phyloP scores from a whole-genome alignment of 116 monocot species.

The Phalaenopsis hybrid region DNA sequence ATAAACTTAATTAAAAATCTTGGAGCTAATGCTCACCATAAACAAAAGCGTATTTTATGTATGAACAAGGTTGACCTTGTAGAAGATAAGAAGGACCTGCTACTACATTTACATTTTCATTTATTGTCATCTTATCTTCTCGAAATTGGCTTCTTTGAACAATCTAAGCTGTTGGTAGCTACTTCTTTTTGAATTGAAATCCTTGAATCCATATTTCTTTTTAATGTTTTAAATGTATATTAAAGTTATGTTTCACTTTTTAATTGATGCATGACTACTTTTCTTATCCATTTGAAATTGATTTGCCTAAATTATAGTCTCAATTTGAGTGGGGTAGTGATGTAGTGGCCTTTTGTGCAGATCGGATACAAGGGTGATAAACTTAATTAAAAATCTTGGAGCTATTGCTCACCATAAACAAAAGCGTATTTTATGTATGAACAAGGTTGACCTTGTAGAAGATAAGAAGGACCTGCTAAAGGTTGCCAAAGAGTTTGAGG shows the following conservation, averaged over 20 bases:
- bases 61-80: conserved; percentile 97
- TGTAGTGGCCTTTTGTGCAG: conserved; percentile 28
- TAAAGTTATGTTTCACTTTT: neutral
- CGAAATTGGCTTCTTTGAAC: neutral
- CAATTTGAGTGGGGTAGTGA: neutral
- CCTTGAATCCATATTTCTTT: neutral
- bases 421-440: conserved; percentile 89
- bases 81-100: conserved; percentile 71
- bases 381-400: conserved; percentile 73
- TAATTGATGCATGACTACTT: neutral
- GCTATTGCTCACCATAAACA: conserved; percentile 45
- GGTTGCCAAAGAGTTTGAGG: conserved; percentile 84
- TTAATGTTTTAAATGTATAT: neutral
- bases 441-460: conserved; percentile 85
- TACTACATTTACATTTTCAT: conserved; percentile 12
- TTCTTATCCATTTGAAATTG: neutral
- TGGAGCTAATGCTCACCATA: conserved; percentile 46
- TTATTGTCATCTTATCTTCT: neutral
- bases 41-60: conserved; percentile 79
- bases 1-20: conserved; percentile 69
- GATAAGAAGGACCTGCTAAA: conserved; percentile 84
- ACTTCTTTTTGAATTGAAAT: neutral
- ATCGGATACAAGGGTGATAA: conserved; percentile 70
- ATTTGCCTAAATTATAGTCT: neutral
- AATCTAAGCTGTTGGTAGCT: neutral